phyloP scores from a whole-genome alignment of 1,139 yeast species.

The Arxiozyma slooffiae region DNA sequence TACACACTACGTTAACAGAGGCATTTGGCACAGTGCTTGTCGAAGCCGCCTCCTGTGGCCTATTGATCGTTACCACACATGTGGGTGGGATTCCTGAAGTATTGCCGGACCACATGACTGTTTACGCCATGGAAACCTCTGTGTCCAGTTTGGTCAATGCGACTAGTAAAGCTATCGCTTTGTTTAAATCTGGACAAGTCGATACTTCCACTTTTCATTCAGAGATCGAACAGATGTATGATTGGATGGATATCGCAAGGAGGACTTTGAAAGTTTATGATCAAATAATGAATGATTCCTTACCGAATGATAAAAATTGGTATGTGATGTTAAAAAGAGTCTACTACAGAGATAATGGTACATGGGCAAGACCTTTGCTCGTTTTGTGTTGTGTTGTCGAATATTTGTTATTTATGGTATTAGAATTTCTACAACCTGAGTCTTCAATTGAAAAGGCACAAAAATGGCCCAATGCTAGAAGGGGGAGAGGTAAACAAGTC shows the following conservation, averaged over 20 bases:
- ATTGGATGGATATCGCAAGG: constrained; percentile 83
- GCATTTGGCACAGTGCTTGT: constrained; percentile 97
- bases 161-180: constrained; percentile 53
- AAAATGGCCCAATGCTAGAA: constrained; percentile 51
- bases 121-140: constrained; percentile 69
- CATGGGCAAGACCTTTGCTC: constrained; percentile 76
- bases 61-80: constrained; percentile 85
- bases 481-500: background rate
- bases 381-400: constrained; percentile 75
- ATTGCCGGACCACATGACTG: constrained; percentile 85
- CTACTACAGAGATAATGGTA: constrained; percentile 59
- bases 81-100: constrained; percentile 99
- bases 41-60: constrained; percentile 95
- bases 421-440: constrained; percentile 67
- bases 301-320: constrained; percentile 39
- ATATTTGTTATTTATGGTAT: constrained; percentile 47
- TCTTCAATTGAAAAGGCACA: constrained; percentile 57
- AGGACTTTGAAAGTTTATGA: constrained; percentile 80
- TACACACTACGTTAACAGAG: constrained; percentile 91
- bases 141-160: constrained; percentile 72
- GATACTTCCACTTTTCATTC: constrained; percentile 72
- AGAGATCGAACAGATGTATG: constrained; percentile 73
- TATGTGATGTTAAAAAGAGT: constrained; percentile 47
- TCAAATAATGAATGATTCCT: constrained; percentile 32
- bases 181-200: constrained; percentile 47